phyloP scores from a whole-genome alignment of 2,329 filamentous ascomycete species.

The Colletotrichum trifolii region DNA sequence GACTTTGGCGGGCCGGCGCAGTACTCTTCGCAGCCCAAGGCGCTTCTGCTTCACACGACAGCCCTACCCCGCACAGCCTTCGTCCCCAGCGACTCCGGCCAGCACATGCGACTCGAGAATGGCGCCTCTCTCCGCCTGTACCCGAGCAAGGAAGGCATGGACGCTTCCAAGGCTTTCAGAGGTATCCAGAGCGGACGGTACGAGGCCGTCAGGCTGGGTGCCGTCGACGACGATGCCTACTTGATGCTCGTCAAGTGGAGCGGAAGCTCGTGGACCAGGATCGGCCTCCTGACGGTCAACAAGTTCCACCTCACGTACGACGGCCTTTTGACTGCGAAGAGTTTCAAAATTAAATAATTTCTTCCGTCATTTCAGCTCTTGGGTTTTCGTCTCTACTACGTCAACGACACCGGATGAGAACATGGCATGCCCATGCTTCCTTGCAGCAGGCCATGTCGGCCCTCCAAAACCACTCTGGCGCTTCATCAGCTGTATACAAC shows the following conservation, averaged over 20 bases:
- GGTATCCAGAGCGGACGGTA: constrained; percentile 18
- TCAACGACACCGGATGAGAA: too few species aligned
- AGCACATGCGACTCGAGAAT: constrained; percentile 17
- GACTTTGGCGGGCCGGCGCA: constrained; percentile 4
- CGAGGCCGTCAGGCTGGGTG: constrained; percentile 15
- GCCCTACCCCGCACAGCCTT: constrained; percentile 18
- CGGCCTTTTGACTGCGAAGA: background rate
- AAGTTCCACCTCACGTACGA: constrained; percentile 19
- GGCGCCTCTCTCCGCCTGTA: constrained; percentile 12
- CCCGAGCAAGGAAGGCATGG: constrained; percentile 18
- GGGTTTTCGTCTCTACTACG: too few species aligned
- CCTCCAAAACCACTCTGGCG: too few species aligned
- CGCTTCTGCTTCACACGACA: constrained; percentile 5
- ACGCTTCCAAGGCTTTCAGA: constrained; percentile 12
- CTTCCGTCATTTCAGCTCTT: too few species aligned
- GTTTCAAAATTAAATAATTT: constrained; percentile 11
- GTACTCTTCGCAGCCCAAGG: constrained; percentile 8
- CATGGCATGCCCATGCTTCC: too few species aligned
- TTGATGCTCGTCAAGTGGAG: constrained; percentile 25
- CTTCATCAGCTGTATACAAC: too few species aligned
- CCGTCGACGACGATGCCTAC: constrained; percentile 13
- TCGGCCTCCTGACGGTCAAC: constrained; percentile 10
- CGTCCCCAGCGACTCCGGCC: constrained; percentile 4
- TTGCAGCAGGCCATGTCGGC: too few species aligned
- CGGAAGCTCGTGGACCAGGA: constrained; percentile 8